Evolutionary conservation across 108 stramenopile species (phyloP).

Genomic region (Cyclostephanos tholiformis): DNA sequence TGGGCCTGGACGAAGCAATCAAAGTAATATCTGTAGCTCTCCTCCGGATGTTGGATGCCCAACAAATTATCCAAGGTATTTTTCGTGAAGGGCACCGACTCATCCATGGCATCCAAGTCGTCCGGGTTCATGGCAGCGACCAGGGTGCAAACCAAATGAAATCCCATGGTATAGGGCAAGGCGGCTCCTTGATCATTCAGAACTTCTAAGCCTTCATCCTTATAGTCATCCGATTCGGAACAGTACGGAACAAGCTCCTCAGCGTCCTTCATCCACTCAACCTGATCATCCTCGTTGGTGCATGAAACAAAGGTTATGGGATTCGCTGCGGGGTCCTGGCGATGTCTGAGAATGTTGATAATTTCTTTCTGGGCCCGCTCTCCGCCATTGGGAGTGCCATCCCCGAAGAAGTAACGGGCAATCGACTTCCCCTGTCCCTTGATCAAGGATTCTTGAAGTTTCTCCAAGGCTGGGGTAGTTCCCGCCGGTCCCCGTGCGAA

Average conservation of each 20-base stretch:
- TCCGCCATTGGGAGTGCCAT: slow-evolving; percentile 63
- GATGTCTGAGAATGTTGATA: slow-evolving; percentile 40
- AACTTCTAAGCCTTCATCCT: slow-evolving; percentile 49
- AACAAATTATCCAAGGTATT: slow-evolving; percentile 50
- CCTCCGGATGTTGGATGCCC: slow-evolving; percentile 44
- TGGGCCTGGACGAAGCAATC: slow-evolving; percentile 43
- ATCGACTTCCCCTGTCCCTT: slow-evolving; percentile 36
- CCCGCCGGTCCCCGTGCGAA: slow-evolving; percentile 45
- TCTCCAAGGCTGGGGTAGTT: slow-evolving; percentile 55
- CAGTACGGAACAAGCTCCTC: slow-evolving; percentile 58
- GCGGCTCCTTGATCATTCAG: slow-evolving; percentile 57
- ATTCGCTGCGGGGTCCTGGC: slow-evolving; percentile 45
- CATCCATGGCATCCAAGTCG: too few relatives aligned
- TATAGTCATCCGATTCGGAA: slow-evolving; percentile 51
- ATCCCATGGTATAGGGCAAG: slow-evolving; percentile 52
- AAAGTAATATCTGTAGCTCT: slow-evolving; percentile 51
- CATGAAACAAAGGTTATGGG: too few relatives aligned
- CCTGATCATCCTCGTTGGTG: slow-evolving; percentile 53
- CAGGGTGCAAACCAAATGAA: slow-evolving; percentile 40
- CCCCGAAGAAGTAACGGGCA: slow-evolving; percentile 60
- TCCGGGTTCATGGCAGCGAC: slow-evolving; percentile 58
- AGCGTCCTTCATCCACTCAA: slow-evolving; percentile 63
- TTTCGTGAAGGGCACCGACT: slow-evolving; percentile 54
- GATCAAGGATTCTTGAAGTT: slow-evolving; percentile 50
- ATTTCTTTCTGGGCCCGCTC: slow-evolving; percentile 47